These are phyloP conservation scores for Serendipita indica DNA, from an alignment of 768 basidiomycete genomes.

Conservation along the genomic window DNA sequence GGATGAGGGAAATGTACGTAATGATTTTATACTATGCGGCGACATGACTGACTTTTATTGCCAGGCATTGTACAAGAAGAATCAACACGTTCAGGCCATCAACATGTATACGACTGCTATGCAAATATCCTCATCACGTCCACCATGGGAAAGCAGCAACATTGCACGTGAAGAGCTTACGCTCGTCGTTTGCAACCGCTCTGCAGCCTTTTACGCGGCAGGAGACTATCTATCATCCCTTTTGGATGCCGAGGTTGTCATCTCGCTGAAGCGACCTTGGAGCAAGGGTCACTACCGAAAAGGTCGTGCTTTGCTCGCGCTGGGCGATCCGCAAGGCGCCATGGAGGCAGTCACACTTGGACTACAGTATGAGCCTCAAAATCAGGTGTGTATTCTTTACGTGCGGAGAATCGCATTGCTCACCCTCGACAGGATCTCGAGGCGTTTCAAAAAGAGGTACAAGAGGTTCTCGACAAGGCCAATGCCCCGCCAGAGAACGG, in stretches of 20 bases:
- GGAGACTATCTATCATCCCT: constrained; percentile 64
- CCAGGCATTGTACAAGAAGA: constrained; percentile 64
- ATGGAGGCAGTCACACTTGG: constrained; percentile 70
- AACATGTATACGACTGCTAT: constrained; percentile 67
- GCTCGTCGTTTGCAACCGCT: constrained; percentile 80
- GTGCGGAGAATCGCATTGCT: not conserved
- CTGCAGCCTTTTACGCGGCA: constrained; percentile 67
- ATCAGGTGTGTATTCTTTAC: constrained; percentile 28
- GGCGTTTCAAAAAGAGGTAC: not conserved
- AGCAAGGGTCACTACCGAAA: constrained; percentile 93
- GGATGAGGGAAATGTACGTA: constrained; percentile 86
- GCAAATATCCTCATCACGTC: constrained; percentile 59
- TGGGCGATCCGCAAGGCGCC: constrained; percentile 57
- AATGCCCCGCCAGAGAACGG: not conserved
- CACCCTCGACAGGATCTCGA: not conserved
- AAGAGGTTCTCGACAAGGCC: not conserved
- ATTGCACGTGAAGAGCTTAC: constrained; percentile 83
- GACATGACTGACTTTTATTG: not conserved
- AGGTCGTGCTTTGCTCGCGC: constrained; percentile 70
- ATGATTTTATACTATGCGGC: not conserved
- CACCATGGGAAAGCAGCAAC: constrained; percentile 77
- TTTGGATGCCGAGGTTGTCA: constrained; percentile 83
- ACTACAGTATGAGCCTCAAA: constrained; percentile 66
- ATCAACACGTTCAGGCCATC: constrained; percentile 57
- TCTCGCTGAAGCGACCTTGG: constrained; percentile 73